These are phyloP conservation scores for Lecanoromycetidae sp. DNA, from an alignment of 2,329 filamentous ascomycete species.

Conservation along the genomic window DNA sequence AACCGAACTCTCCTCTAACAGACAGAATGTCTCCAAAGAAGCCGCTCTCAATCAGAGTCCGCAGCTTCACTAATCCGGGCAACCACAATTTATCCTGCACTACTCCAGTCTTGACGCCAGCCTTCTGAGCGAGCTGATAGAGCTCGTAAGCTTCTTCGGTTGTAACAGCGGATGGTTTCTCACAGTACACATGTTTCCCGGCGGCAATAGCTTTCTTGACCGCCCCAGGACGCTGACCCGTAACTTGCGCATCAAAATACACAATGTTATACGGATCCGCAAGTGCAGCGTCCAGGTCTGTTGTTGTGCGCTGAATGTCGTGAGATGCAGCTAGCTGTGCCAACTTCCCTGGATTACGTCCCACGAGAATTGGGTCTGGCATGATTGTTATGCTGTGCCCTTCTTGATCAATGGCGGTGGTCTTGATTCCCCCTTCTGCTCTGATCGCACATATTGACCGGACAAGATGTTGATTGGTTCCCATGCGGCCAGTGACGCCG, in stretches of 20 bases:
- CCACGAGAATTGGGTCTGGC: constrained; percentile 2
- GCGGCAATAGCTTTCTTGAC: constrained; percentile 1
- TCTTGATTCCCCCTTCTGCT: not conserved
- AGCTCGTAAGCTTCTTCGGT: not conserved
- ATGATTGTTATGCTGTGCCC: constrained; percentile 2
- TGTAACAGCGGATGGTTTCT: not conserved
- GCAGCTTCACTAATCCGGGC: constrained; percentile 1
- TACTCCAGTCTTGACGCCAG: constrained; percentile 1
- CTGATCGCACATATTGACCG: constrained; percentile 1
- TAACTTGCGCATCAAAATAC: constrained; percentile 4
- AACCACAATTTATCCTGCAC: constrained; percentile 6
- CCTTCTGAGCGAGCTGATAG: not conserved
- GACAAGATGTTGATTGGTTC: constrained; percentile 7
- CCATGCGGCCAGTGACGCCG: constrained; percentile 8
- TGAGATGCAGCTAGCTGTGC: not conserved
- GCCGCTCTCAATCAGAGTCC: not conserved
- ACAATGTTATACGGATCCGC: not conserved
- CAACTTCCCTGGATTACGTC: not conserved
- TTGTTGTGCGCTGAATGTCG: not conserved
- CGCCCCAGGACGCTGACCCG: not conserved
- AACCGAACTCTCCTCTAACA: constrained; percentile 5
- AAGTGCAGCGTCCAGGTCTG: not conserved
- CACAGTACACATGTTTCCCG: constrained; percentile 1
- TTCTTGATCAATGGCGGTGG: too few relatives aligned
- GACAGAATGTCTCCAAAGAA: constrained; percentile 1